phyloP scores from a whole-genome alignment of 176 grass and related monocot species.

The Oropetium thomaeum region DNA sequence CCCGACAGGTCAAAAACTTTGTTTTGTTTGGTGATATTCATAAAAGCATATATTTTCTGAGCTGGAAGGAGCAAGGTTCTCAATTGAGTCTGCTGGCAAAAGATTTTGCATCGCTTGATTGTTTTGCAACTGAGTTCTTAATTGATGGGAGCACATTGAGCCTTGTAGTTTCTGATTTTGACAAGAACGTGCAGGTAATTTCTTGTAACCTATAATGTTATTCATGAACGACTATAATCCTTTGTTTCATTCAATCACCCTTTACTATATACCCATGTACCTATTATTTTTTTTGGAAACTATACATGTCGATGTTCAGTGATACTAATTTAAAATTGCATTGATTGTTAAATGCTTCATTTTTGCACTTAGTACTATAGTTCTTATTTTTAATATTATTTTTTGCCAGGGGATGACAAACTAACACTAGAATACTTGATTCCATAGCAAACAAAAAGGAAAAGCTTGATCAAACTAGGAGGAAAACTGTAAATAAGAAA shows the following conservation, averaged over 20 bases:
- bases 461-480: background rate
- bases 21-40: slow-evolving; percentile 92
- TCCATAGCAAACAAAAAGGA: background rate
- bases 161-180: slow-evolving; percentile 76
- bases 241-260: background rate
- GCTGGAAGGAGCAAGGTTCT: slow-evolving; percentile 98
- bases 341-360: background rate
- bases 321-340: background rate
- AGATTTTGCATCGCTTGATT: slow-evolving; percentile 95
- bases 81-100: slow-evolving; percentile 89
- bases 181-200: slow-evolving; percentile 91
- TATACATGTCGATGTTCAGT: background rate
- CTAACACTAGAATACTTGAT: background rate
- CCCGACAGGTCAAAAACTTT: slow-evolving; percentile 83
- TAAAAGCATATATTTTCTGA: slow-evolving; percentile 95
- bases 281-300: background rate
- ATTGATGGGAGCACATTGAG: slow-evolving; percentile 96
- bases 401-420: background rate
- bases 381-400: background rate
- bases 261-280: background rate
- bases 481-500: background rate
- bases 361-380: background rate
- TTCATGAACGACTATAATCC: background rate
- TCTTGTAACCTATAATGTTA: background rate
- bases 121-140: slow-evolving; percentile 87